Evolutionary conservation across 164 flowering plant genomes (phyloP).

Genomic region (Aristolochia fimbriata): DNA sequence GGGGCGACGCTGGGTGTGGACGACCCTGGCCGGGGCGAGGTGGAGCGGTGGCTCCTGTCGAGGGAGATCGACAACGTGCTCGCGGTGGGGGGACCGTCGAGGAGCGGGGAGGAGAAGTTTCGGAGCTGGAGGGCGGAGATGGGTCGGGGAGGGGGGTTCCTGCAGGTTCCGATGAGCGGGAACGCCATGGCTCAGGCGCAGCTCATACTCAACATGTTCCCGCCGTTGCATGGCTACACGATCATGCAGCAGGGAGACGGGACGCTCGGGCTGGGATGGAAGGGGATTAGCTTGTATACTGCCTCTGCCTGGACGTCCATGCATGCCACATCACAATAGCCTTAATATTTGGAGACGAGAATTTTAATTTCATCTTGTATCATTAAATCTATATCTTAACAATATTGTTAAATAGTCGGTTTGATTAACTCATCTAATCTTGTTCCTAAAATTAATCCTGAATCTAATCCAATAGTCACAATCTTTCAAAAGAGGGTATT

Average conservation of each 20-base stretch:
- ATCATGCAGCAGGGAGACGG: constrained; percentile 62
- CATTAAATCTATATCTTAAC: too few relatives aligned
- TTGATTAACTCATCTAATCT: too few relatives aligned
- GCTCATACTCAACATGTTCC: constrained; percentile 58
- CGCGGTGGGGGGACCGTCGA: constrained; percentile 63
- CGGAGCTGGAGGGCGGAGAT: constrained; percentile 46
- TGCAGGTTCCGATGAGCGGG: constrained; percentile 48
- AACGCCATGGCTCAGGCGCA: constrained; percentile 68
- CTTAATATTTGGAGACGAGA: too few relatives aligned
- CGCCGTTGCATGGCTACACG: constrained; percentile 51
- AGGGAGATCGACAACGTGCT: constrained; percentile 52
- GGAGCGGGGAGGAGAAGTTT: constrained; percentile 67
- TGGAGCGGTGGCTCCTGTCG: constrained; percentile 41
- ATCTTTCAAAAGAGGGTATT: too few relatives aligned
- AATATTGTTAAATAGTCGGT: too few relatives aligned
- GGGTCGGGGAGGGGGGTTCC: constrained; percentile 18
- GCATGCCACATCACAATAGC: too few relatives aligned
- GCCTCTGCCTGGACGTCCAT: constrained; percentile 68
- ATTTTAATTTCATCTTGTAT: too few relatives aligned
- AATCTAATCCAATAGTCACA: too few relatives aligned
- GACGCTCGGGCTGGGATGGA: constrained; percentile 60
- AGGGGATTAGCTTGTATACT: constrained; percentile 60
- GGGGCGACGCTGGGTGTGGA: constrained; percentile 33
- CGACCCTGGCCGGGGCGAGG: constrained; percentile 27
- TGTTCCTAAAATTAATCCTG: too few relatives aligned